These are phyloP conservation scores for Amanita exitialis DNA, from an alignment of 768 basidiomycete genomes.

Conservation along the genomic window DNA sequence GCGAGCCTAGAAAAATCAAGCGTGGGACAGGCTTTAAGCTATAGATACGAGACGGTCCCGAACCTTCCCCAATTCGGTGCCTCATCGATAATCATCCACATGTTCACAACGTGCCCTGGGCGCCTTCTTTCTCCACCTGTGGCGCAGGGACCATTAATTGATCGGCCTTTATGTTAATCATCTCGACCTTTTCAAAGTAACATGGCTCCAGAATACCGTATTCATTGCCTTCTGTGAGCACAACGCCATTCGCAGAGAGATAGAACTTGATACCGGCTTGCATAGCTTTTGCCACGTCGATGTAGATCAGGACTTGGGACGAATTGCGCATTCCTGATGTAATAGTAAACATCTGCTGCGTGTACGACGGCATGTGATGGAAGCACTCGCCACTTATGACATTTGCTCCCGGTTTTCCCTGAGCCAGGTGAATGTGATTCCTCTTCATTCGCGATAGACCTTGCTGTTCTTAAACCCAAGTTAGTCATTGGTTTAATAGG, in stretches of 20 bases:
- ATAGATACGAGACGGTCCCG: background rate
- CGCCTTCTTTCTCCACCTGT: background rate
- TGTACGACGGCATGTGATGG: background rate
- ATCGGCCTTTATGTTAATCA: background rate
- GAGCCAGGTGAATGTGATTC: constrained; percentile 91
- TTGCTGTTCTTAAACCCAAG: constrained; percentile 34
- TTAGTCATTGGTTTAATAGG: background rate
- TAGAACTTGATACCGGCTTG: constrained; percentile 64
- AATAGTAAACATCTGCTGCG: background rate
- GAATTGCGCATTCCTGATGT: constrained; percentile 68
- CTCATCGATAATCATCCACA: no score
- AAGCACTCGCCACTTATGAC: constrained; percentile 63
- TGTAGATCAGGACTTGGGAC: constrained; percentile 73
- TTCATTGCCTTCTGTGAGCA: constrained; percentile 63
- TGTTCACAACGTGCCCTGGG: background rate
- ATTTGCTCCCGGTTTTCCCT: constrained; percentile 50
- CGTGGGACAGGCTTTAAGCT: background rate
- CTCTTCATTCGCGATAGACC: constrained; percentile 81
- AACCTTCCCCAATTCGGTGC: no score
- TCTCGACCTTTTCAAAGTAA: constrained; percentile 2
- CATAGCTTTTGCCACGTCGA: constrained; percentile 65
- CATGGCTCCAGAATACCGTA: background rate
- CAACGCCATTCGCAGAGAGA: constrained; percentile 80
- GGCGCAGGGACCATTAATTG: background rate
- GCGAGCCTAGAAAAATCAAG: background rate